Evolutionary conservation across 305 asterid species (phyloP).

Genomic region (Withania somnifera): DNA sequence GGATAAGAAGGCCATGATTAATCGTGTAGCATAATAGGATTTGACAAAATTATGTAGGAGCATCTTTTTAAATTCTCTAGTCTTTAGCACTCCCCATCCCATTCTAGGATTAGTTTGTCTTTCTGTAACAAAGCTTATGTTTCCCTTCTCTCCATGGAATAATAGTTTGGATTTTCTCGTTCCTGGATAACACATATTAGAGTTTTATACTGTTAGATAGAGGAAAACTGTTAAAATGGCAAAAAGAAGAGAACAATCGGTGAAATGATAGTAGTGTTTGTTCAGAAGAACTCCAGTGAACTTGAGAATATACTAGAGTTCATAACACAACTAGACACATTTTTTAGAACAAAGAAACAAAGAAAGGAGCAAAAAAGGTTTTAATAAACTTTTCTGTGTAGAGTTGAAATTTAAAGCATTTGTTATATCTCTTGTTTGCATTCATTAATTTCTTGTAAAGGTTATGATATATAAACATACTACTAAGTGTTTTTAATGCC

Average conservation of each 20-base stretch:
- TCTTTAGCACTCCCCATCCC: neutral
- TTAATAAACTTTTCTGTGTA: neutral
- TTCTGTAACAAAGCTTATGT: neutral
- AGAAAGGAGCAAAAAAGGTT: neutral
- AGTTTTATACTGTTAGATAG: neutral
- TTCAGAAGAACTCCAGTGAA: neutral
- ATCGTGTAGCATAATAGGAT: neutral
- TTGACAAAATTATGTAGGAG: neutral
- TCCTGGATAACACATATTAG: neutral
- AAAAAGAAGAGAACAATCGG: neutral
- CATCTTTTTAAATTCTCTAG: too few species aligned
- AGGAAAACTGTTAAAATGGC: neutral
- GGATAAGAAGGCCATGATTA: neutral
- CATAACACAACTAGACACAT: neutral
- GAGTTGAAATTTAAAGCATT: neutral
- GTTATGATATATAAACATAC: too few species aligned
- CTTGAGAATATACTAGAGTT: neutral
- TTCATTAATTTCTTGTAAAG: too few species aligned
- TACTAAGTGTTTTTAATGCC: neutral
- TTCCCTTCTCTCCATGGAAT: neutral
- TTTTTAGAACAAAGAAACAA: neutral
- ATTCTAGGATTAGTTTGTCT: neutral
- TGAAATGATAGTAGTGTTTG: neutral
- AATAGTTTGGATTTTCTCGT: neutral
- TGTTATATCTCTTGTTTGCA: too few species aligned